These are phyloP conservation scores for Perkinsus olseni DNA, from an alignment of 169 alveolate genomes.

Conservation along the genomic window DNA sequence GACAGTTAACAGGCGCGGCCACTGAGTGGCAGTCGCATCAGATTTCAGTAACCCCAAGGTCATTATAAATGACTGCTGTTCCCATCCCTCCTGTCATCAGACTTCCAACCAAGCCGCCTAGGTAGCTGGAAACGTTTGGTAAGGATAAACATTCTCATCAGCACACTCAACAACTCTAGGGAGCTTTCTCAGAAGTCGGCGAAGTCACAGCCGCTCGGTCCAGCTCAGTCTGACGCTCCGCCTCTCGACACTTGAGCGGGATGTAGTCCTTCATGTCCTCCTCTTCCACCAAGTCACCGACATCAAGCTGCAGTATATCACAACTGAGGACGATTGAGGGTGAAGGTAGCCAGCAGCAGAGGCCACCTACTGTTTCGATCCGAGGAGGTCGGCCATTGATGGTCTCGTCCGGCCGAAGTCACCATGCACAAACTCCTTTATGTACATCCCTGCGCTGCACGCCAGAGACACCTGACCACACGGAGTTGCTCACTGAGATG, in stretches of 20 bases:
- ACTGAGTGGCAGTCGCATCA: no score
- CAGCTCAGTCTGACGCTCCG: background rate
- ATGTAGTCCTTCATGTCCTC: background rate
- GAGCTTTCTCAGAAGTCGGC: background rate
- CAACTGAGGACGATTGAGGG: background rate
- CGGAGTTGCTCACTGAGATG: background rate
- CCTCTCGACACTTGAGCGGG: background rate
- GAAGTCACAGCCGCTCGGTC: background rate
- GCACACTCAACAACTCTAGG: background rate
- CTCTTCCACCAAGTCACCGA: conserved; percentile 19
- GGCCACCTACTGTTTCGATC: background rate
- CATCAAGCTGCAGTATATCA: conserved; percentile 56
- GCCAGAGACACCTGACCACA: conserved; percentile 31
- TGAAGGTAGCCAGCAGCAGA: background rate
- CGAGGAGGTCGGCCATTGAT: conserved; percentile 17
- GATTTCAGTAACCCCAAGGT: no score
- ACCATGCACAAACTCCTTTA: conserved; percentile 80
- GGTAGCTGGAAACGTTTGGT: no score
- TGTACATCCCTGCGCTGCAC: conserved; percentile 67
- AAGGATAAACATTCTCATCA: no score
- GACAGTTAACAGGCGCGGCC: no score
- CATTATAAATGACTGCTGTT: no score
- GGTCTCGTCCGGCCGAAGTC: conserved; percentile 78
- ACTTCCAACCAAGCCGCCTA: no score
- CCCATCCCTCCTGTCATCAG: no score